Conservation (phyloP, 2,329 filamentous ascomycete species). For the Hypoxylon sp. region DNA sequence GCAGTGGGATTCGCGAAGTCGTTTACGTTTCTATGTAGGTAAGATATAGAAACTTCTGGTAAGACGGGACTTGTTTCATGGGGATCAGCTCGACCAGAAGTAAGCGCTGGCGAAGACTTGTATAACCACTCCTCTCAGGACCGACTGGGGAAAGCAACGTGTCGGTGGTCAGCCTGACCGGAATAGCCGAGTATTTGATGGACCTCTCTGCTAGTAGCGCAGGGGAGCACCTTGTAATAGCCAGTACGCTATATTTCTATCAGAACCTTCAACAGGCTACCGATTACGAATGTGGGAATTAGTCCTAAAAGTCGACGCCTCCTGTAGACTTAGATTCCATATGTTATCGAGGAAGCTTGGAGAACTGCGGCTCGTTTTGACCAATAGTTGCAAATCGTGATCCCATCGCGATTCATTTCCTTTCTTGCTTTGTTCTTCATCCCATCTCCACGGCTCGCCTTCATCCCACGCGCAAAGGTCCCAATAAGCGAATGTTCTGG, state of each 20-base stretch:
- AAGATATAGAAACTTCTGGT: neutral
- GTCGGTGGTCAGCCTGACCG: neutral
- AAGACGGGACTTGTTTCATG: neutral
- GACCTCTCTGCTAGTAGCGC: neutral
- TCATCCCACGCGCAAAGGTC: constrained; percentile 18
- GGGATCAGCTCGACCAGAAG: neutral
- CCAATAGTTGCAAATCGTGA: constrained; percentile 1
- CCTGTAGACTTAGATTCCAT: neutral
- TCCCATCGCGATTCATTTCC: constrained; percentile 24
- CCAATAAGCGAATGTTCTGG: constrained; percentile 6
- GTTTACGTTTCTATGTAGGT: neutral
- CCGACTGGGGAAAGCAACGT: neutral
- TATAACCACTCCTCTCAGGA: neutral
- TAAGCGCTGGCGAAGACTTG: neutral
- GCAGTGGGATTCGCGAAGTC: neutral
- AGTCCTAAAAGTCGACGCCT: neutral
- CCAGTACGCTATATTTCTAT: neutral
- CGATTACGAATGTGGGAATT: neutral
- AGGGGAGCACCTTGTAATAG: neutral
- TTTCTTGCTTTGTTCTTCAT: constrained; percentile 6
- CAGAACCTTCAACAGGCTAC: neutral
- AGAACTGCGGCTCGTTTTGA: constrained; percentile 7
- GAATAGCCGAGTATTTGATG: neutral
- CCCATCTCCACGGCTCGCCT: constrained; percentile 6
- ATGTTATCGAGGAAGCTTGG: neutral